Base-by-base conservation (phyloP, 2,329 filamentous ascomycete genomes). In the Samsoniella hepiali region DNA sequence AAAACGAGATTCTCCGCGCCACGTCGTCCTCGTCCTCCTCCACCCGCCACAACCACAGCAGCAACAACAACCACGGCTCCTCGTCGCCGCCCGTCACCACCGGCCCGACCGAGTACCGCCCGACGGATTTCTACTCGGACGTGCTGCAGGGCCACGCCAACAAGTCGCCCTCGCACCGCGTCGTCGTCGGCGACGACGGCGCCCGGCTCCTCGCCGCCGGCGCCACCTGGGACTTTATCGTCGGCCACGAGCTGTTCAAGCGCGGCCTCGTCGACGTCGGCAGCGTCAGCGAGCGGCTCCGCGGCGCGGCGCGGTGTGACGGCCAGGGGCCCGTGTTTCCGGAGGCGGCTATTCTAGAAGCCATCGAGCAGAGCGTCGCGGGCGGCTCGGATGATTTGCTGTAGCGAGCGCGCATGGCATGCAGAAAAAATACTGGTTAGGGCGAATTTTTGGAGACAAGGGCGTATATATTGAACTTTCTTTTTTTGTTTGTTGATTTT, bases 1-100 rank as follows among this genome's bases (percentile, higher is more conserved):
- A 98, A 74, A 97, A 97, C 74, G 91, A 97, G 76, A 93, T 97
- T 61, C 81, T 98, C 42, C 89, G 92, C 54, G 92, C 92, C 6
- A 96, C 92, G 1, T 88, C 88, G 7, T 79, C 72, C 32, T 70
- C 79, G 1, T 88, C 88, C 7, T 79, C 72, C 32, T 70, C 79
- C 36, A 9, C 36, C 36, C 5, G 11, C 36, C 3, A 22, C 22
- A 22, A 47, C 22, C 29, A 40, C 59, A 11, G 27, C 53, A 22
- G 15, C 45, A 17, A 5, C 59, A 2, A 63, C 57, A 27, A 73
- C 70, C 66, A 67, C 65, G 66, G 68, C 72, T 75, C 80, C 42
- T 74, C 80, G 66, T 79, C 78, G 66, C 56, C 38, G 9, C 74
- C 78, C 68, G 75, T 79, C 10, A 82, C 84, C 5, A 87, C 87